Evolutionary conservation across 2,329 filamentous ascomycete genomes (phyloP).

Genomic region (Aspergillus japonicus): DNA sequence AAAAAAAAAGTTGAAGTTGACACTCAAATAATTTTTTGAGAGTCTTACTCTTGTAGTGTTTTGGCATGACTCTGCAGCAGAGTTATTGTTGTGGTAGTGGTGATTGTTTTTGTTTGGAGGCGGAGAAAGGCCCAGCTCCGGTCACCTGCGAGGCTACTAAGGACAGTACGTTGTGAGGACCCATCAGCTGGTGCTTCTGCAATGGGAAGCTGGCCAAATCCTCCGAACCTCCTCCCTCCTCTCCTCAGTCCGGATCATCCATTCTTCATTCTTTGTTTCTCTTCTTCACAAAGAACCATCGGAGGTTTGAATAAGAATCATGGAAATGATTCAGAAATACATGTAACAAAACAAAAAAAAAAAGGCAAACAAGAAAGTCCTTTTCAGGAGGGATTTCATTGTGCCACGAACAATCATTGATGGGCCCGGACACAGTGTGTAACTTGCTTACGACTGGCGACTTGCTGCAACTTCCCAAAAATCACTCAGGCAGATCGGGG

Average conservation of each 20-base stretch:
- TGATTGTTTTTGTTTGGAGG: background rate
- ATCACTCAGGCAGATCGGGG: slow-evolving; percentile 18
- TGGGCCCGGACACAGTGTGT: background rate
- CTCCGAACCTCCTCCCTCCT: background rate
- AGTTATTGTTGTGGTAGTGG: background rate
- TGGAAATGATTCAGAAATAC: background rate
- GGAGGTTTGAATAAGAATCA: background rate
- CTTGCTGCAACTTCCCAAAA: slow-evolving; percentile 5
- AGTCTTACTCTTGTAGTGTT: background rate
- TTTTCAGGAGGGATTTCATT: background rate
- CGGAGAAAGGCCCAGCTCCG: background rate
- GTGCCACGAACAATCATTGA: background rate
- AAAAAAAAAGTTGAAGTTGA: slow-evolving; percentile 1
- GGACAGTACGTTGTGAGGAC: background rate
- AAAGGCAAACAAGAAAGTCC: background rate
- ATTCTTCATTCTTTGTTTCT: background rate
- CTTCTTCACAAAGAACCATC: background rate
- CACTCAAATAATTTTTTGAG: background rate
- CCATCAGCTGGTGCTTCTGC: background rate
- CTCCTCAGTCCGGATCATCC: background rate
- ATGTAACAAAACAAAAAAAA: background rate
- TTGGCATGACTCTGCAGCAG: background rate
- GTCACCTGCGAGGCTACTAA: slow-evolving; percentile 1
- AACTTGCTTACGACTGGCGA: background rate
- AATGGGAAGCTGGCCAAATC: background rate